Conservation (phyloP, 192 early-diverging fungal species). For the Allomyces arbusculus region DNA sequence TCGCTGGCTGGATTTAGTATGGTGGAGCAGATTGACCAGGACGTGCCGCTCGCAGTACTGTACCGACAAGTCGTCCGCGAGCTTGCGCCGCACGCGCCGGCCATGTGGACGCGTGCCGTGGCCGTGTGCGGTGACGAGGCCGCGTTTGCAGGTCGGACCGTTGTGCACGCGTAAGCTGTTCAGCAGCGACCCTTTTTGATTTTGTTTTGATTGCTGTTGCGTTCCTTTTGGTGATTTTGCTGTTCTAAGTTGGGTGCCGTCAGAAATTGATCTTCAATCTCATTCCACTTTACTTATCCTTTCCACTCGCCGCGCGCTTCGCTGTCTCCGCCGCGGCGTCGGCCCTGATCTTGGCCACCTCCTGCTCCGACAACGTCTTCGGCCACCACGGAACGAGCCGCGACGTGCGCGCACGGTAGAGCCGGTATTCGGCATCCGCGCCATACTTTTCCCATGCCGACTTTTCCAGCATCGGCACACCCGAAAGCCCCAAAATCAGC, state of each 20-base stretch:
- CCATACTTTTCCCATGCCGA: not conserved
- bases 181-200: too few relatives aligned
- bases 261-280: too few relatives aligned
- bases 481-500: not conserved
- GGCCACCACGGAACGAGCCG: not conserved
- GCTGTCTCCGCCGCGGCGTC: too few relatives aligned
- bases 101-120: not conserved
- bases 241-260: too few relatives aligned
- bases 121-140: not conserved
- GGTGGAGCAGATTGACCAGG: not conserved
- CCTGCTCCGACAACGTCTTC: not conserved
- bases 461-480: not conserved
- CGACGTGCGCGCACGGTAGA: not conserved
- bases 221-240: too few relatives aligned
- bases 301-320: too few relatives aligned
- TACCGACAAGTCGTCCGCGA: not conserved
- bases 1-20: not conserved
- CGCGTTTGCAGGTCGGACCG: not conserved
- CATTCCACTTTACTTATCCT: too few relatives aligned
- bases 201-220: too few relatives aligned
- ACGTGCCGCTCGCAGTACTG: not conserved
- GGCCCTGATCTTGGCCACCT: too few relatives aligned
- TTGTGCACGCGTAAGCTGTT: too few relatives aligned
- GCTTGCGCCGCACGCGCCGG: not conserved
- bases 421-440: not conserved